Conservation (phyloP, 2,329 filamentous ascomycete species). For the Talaromyces verruculosus region DNA sequence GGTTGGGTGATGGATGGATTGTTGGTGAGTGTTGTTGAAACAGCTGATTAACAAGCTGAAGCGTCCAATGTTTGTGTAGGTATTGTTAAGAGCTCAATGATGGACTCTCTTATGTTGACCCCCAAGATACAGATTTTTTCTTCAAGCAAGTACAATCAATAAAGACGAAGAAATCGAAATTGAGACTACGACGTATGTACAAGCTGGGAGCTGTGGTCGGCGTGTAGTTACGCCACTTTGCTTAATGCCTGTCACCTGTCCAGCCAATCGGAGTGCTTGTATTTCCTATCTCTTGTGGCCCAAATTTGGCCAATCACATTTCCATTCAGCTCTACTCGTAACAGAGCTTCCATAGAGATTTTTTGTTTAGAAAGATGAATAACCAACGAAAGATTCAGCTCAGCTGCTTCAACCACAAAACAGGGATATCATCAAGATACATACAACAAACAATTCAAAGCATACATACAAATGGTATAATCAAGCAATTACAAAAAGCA, state of each 20-base stretch:
- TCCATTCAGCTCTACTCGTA: neutral
- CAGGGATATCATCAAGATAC: constrained; percentile 20
- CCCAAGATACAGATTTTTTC: too few species aligned
- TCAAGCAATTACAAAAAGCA: neutral
- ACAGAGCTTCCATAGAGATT: neutral
- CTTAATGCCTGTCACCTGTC: neutral
- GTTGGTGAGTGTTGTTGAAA: neutral
- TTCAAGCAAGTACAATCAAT: too few species aligned
- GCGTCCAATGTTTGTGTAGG: too few species aligned
- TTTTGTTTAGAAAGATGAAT: neutral
- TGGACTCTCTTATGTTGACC: too few species aligned
- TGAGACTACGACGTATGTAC: too few species aligned
- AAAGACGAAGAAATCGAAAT: too few species aligned
- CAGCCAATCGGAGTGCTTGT: neutral
- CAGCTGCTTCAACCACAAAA: constrained; percentile 3
- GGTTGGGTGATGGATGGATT: neutral
- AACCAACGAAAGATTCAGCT: neutral
- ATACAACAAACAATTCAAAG: neutral
- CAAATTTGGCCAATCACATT: neutral
- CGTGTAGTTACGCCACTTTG: neutral
- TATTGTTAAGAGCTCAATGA: too few species aligned
- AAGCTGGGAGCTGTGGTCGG: neutral
- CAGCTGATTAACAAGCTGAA: too few species aligned
- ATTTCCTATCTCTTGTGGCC: neutral
- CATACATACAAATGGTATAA: constrained; percentile 2